phyloP scores from a whole-genome alignment of 2,329 filamentous ascomycete genomes.

The Venturia aucupariae region DNA sequence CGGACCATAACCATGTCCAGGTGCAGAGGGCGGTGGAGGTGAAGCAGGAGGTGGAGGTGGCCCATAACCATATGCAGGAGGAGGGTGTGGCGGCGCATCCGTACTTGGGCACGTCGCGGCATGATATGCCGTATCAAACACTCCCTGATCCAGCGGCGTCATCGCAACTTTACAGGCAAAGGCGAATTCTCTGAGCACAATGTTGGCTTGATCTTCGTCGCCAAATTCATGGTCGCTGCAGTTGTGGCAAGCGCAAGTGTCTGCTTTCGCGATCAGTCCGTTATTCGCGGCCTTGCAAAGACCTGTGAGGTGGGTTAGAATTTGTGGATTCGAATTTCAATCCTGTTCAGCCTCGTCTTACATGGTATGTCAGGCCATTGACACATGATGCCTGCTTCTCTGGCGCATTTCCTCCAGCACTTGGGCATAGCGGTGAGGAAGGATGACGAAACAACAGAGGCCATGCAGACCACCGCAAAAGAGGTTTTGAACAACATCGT shows the following conservation, averaged over 20 bases:
- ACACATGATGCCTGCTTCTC: conserved; percentile 9
- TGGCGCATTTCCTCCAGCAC: conserved; percentile 13
- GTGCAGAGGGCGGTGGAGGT: not conserved
- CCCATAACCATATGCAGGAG: not conserved
- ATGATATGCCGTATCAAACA: not conserved
- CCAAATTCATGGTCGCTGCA: conserved; percentile 7
- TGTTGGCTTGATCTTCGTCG: not conserved
- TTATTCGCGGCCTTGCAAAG: conserved; percentile 11
- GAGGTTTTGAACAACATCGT: conserved; percentile 8
- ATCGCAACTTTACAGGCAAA: conserved; percentile 5
- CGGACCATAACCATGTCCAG: not conserved
- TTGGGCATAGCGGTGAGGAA: not conserved
- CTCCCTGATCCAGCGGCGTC: conserved; percentile 9
- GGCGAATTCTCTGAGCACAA: conserved; percentile 3
- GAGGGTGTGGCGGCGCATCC: not conserved
- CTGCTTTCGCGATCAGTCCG: conserved; percentile 1
- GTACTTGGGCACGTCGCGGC: conserved; percentile 6
- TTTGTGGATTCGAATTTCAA: not conserved
- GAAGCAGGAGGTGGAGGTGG: not conserved
- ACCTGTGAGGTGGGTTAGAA: not conserved
- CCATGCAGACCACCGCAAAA: not conserved
- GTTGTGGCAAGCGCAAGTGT: conserved; percentile 4
- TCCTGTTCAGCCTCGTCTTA: not conserved
- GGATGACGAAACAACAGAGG: not conserved
- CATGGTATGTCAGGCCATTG: conserved; percentile 9